Evolutionary conservation across 345 rosid genomes (phyloP), one percentile per base, ranked within the genome.

Genomic region (Rhizophora apiculata): DNA sequence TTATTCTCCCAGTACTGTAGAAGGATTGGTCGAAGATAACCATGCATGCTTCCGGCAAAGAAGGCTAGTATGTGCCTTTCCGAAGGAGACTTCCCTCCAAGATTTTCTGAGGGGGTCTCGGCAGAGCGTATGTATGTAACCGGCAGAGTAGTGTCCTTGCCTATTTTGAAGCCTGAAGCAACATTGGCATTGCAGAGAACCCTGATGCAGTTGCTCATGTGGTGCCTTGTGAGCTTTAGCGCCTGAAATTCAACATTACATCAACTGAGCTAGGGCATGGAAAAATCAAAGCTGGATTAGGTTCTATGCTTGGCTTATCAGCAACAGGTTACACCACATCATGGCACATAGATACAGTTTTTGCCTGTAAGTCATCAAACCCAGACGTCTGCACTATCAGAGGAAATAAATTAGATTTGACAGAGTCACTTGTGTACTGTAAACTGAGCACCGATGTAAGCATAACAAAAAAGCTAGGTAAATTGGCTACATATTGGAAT

Each of bases 41-140:
- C 95, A 0, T 93, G 96, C 88, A 85, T 86, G 61, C 91, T 81
- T 61, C 98, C 97, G 4, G 97, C 98, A 72, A 91, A 91, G 79
- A 93, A 93, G 66, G 97, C 95, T 34, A 93, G 92, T 39, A 80
- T 71, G 65, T 73, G 71, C 53, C 98, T 84, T 49, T 87, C 85
- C 0, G 79, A 84, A 26, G 92, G 81, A 73, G 85, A 69, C 64
- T 79, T 89, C n/a, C 95, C 98, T 9, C 98, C 96, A 0, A 82
- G 72, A 63, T 86, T 80, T 76, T 83, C 81, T 13, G 73, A 68
- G 65, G 97, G 92, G 53, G 80, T 72, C 81, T 83, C 83, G 0
- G 72, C 71, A 7, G 91, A 86, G 62, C 90, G 92, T 61, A 93
- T 75, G 37, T 88, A 84, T 39, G 97, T 87, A 34, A 85, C 94